Evolutionary conservation across 129 eudicot species (phyloP).

Genomic region (Oenanthe sinensis): DNA sequence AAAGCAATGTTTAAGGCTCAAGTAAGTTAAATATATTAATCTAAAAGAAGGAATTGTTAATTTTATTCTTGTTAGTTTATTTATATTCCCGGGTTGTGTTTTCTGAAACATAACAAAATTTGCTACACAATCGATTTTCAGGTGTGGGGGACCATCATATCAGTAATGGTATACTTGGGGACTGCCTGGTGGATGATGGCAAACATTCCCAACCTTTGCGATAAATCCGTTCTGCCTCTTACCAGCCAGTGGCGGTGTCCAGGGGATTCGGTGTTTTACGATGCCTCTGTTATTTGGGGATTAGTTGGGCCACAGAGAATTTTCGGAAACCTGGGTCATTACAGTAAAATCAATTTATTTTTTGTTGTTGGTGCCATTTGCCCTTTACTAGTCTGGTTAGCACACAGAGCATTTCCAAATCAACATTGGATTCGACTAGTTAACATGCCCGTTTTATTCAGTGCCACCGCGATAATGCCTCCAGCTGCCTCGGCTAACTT

Average conservation of each 20-base stretch:
- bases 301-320: slow-evolving; percentile 34
- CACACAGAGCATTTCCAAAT: slow-evolving; percentile 23
- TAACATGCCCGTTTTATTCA: slow-evolving; percentile 29
- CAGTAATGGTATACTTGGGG: slow-evolving; percentile 17
- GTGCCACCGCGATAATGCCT: slow-evolving; percentile 35
- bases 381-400: slow-evolving; percentile 34
- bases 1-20: slow-evolving; percentile 49
- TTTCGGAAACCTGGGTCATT: slow-evolving; percentile 27
- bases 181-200: slow-evolving; percentile 42
- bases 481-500: slow-evolving; percentile 40
- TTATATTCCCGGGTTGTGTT: too few relatives aligned
- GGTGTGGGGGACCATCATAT: slow-evolving; percentile 34
- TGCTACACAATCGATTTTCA: slow-evolving; percentile 11
- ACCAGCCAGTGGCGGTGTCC: slow-evolving; percentile 52
- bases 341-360: slow-evolving; percentile 27
- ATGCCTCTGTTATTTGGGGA: slow-evolving; percentile 59
- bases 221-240: slow-evolving; percentile 20
- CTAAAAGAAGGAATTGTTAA: neutral
- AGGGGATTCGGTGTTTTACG: slow-evolving; percentile 29
- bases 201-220: slow-evolving; percentile 23
- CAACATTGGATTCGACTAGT: slow-evolving; percentile 38
- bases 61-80: neutral
- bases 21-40: slow-evolving; percentile 8
- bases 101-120: too few relatives aligned
- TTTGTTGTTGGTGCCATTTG: slow-evolving; percentile 34